Percentiles rank a stretch among this genome's conserved stretches.
phyloP scores from a whole-genome alignment of 2,329 filamentous ascomycete genomes.

The Sporothrix sp. region DNA sequence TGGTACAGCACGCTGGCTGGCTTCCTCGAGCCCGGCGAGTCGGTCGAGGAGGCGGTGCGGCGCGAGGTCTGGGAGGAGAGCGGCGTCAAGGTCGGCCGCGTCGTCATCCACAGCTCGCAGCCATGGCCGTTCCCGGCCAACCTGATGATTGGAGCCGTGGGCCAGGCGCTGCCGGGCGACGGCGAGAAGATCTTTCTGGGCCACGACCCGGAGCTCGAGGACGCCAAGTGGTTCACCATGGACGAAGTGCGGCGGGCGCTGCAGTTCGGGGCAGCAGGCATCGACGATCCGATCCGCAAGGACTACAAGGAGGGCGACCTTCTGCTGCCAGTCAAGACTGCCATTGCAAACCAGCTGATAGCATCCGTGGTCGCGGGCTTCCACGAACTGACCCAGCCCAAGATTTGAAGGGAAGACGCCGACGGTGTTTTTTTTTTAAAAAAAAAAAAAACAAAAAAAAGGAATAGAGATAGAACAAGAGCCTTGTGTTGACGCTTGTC shows the following conservation, averaged over 20 bases:
- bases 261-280: constrained; percentile 51
- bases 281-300: constrained; percentile 54
- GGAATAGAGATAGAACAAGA: background rate
- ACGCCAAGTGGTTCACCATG: constrained; percentile 77
- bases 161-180: constrained; percentile 63
- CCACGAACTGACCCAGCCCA: constrained; percentile 40
- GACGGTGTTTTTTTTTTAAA: background rate
- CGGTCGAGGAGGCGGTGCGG: constrained; percentile 72
- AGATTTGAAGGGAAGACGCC: constrained; percentile 32
- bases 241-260: constrained; percentile 74
- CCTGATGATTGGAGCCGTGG: constrained; percentile 80
- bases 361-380: constrained; percentile 70
- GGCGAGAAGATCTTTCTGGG: constrained; percentile 75
- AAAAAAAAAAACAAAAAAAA: too few species aligned
- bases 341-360: constrained; percentile 87
- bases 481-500: background rate
- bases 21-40: constrained; percentile 78
- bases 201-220: constrained; percentile 84
- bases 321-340: constrained; percentile 72
- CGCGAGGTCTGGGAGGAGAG: constrained; percentile 82
- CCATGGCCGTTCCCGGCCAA: constrained; percentile 82
- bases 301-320: constrained; percentile 68
- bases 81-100: constrained; percentile 64
- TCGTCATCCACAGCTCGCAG: constrained; percentile 74
- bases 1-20: constrained; percentile 88